Percentiles rank a stretch among this genome's conserved stretches.
These are phyloP conservation scores for Colletotrichum australisinense DNA, from an alignment of 2,329 filamentous ascomycete species.

Conservation along the genomic window DNA sequence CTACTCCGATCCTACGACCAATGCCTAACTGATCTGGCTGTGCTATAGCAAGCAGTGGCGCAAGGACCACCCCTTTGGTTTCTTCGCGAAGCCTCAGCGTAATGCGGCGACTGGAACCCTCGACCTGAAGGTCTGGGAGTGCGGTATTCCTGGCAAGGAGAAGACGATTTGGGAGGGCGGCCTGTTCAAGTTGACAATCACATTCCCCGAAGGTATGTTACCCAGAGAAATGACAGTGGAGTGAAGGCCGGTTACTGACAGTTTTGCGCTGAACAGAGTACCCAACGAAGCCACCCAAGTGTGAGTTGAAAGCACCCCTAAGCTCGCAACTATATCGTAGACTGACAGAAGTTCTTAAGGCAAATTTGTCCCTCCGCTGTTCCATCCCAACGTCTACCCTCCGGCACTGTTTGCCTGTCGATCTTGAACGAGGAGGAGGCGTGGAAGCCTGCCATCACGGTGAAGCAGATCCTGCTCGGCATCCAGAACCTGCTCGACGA, in stretches of 20 bases:
- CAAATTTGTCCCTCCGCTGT: conserved; percentile 95
- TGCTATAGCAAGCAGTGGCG: conserved; percentile 89
- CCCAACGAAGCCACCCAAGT: conserved; percentile 98
- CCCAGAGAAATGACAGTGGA: background rate
- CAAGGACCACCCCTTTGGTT: conserved; percentile 96
- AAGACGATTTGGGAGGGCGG: conserved; percentile 99
- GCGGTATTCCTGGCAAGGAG: conserved; percentile 93
- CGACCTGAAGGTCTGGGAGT: conserved; percentile 96
- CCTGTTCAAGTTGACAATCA: conserved; percentile 92
- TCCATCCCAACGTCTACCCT: conserved; percentile 99
- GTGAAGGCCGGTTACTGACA: conserved; percentile 35
- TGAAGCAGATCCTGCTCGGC: conserved; percentile 96
- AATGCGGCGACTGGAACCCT: conserved; percentile 79
- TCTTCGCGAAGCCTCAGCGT: conserved; percentile 90
- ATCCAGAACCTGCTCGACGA: conserved; percentile 97
- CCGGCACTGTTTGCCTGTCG: conserved; percentile 95
- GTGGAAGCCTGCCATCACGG: conserved; percentile 98
- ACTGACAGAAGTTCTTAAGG: conserved; percentile 61
- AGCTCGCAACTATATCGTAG: background rate
- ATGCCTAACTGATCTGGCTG: conserved; percentile 36
- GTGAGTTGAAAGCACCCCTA: conserved; percentile 65
- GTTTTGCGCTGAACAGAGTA: conserved; percentile 74
- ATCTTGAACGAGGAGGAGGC: conserved; percentile 98
- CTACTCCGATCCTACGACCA: conserved; percentile 12
- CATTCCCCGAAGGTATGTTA: conserved; percentile 88